Conservation (phyloP, 371 early-diverging fungal species). For the Zancudomyces culisetae region DNA sequence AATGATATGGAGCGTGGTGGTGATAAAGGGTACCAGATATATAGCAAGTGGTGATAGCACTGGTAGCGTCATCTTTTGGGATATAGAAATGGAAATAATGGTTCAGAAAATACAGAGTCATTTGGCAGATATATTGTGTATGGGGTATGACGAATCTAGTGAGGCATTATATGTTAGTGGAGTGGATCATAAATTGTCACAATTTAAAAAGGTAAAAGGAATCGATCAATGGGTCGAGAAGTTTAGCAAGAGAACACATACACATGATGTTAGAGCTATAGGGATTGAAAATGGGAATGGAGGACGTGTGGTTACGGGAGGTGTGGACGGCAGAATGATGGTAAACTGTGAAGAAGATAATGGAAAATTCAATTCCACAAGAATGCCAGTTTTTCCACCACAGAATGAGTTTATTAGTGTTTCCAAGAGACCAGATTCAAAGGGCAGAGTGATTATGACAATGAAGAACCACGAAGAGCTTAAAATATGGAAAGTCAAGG, state of each 20-base stretch:
- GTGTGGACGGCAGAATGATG: constrained; percentile 55
- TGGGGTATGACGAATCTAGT: constrained; percentile 45
- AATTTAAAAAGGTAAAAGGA: constrained; percentile 30
- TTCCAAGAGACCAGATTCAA: no score
- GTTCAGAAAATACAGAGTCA: constrained; percentile 50
- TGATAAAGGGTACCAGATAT: constrained; percentile 34
- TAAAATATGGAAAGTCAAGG: constrained; percentile 64
- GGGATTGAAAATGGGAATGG: constrained; percentile 37
- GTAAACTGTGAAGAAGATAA: constrained; percentile 42
- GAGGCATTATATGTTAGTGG: constrained; percentile 63
- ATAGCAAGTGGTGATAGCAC: constrained; percentile 79
- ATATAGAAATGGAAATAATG: constrained; percentile 42
- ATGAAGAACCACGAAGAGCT: constrained; percentile 14
- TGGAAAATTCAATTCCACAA: constrained; percentile 40
- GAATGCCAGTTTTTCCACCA: constrained; percentile 59
- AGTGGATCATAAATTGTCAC: constrained; percentile 72
- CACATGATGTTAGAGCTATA: constrained; percentile 77
- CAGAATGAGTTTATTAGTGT: constrained; percentile 39
- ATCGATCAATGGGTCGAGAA: constrained; percentile 46
- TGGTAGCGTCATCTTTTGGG: constrained; percentile 79
- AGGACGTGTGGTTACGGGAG: constrained; percentile 63
- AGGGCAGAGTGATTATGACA: constrained; percentile 8
- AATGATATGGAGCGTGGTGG: constrained; percentile 33
- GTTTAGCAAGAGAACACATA: constrained; percentile 66
- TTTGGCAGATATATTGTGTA: constrained; percentile 70